phyloP scores from a whole-genome alignment of 129 eudicot species.

The Smallanthus sonchifolius region DNA sequence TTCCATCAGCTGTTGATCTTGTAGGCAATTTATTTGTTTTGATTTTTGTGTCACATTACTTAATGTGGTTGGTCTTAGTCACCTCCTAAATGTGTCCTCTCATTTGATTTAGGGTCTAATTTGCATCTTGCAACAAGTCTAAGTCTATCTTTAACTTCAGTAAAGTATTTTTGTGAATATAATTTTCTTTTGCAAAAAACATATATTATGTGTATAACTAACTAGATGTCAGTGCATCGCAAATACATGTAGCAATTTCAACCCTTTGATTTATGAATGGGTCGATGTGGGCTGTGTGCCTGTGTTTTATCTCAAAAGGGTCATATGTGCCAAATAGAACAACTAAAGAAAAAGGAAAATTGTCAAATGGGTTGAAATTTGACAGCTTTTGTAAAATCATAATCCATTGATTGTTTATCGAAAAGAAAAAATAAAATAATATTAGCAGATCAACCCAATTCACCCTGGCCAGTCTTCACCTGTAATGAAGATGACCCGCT shows the following conservation, averaged over 20 bases:
- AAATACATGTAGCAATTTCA: neutral
- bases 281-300: neutral
- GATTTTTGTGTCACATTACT: neutral
- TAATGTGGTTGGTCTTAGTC: neutral
- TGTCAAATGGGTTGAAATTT: neutral
- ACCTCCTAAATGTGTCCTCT: neutral
- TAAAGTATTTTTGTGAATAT: too few relatives aligned
- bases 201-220: neutral
- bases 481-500: neutral
- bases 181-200: neutral
- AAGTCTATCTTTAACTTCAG: neutral
- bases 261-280: neutral
- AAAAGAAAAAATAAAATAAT: neutral
- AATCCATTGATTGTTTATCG: neutral
- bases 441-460: neutral
- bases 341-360: neutral
- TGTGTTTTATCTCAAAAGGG: neutral
- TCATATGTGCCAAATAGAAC: neutral
- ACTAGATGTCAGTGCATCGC: neutral
- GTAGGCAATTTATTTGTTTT: too few relatives aligned
- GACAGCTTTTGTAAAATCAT: neutral
- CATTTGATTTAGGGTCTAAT: neutral
- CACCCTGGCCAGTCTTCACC: neutral
- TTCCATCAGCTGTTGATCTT: too few relatives aligned
- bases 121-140: neutral